phyloP scores from a whole-genome alignment of 768 basidiomycete genomes.

The Serpula lacrymans region DNA sequence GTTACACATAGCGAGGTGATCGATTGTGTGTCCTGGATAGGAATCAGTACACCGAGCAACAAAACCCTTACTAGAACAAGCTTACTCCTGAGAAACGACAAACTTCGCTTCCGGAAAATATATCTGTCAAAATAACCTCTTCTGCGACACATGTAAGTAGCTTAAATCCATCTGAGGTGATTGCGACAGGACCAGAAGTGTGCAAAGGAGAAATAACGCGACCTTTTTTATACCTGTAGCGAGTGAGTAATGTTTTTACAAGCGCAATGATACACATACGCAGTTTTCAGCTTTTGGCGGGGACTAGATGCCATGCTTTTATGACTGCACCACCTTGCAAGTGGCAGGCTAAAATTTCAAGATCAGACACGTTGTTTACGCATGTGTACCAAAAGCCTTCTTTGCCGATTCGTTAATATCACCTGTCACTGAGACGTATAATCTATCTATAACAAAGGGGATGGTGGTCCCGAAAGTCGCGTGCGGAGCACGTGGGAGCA shows the following conservation, averaged over 20 bases:
- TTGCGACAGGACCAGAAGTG: constrained; percentile 82
- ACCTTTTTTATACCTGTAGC: constrained; percentile 72
- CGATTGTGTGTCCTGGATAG: constrained; percentile 71
- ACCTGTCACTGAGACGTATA: too few relatives aligned
- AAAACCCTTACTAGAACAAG: constrained; percentile 2
- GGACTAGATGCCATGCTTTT: constrained; percentile 17
- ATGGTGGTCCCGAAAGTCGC: too few relatives aligned
- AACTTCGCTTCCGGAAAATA: constrained; percentile 68
- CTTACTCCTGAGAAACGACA: constrained; percentile 84
- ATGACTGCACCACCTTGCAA: too few relatives aligned
- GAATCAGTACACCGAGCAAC: constrained; percentile 3
- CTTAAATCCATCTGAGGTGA: constrained; percentile 72
- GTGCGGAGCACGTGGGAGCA: too few relatives aligned
- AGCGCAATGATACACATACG: constrained; percentile 39
- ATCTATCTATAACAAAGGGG: too few relatives aligned
- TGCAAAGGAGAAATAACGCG: constrained; percentile 77
- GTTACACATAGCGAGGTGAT: constrained; percentile 84
- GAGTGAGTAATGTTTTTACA: neutral
- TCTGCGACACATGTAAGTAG: constrained; percentile 87
- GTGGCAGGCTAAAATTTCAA: too few relatives aligned
- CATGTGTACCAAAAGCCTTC: too few relatives aligned
- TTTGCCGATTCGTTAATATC: too few relatives aligned
- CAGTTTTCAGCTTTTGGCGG: constrained; percentile 53
- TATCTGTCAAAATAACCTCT: constrained; percentile 78
- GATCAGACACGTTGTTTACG: too few relatives aligned